These are phyloP conservation scores for Erigeron canadensis DNA, from an alignment of 129 eudicot genomes.

Conservation along the genomic window DNA sequence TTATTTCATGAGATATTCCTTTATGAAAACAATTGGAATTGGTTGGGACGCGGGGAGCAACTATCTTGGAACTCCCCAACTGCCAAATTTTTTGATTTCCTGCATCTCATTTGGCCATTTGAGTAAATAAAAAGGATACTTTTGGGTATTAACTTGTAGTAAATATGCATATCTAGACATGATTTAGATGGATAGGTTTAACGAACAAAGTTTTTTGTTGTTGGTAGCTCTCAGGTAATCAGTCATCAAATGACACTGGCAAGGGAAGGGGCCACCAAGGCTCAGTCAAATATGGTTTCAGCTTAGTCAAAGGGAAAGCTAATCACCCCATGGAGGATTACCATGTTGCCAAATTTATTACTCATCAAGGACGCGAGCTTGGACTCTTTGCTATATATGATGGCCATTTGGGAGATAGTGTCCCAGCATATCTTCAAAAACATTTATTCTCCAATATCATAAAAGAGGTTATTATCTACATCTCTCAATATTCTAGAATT, in stretches of 20 bases:
- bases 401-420: conserved; percentile 81
- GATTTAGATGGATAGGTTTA: background rate
- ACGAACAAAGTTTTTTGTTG: background rate
- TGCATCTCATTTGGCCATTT: background rate
- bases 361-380: conserved; percentile 55
- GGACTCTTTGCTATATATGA: conserved; percentile 89
- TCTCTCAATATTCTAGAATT: background rate
- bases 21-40: background rate
- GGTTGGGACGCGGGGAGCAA: background rate
- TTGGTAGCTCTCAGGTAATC: conserved; percentile 51
- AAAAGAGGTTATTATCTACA: conserved; percentile 52
- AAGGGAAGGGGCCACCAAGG: conserved; percentile 76
- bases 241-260: conserved; percentile 53
- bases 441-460: conserved; percentile 72
- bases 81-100: background rate
- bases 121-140: background rate
- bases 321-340: conserved; percentile 95
- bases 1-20: background rate
- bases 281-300: conserved; percentile 63
- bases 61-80: background rate
- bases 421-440: conserved; percentile 75
- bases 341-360: conserved; percentile 75
- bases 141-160: background rate
- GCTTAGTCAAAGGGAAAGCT: conserved; percentile 79
- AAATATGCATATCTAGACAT: background rate